Evolutionary conservation across 1,284 basidiomycete genomes (phyloP).

Genomic region (Naganishia cerealis): DNA sequence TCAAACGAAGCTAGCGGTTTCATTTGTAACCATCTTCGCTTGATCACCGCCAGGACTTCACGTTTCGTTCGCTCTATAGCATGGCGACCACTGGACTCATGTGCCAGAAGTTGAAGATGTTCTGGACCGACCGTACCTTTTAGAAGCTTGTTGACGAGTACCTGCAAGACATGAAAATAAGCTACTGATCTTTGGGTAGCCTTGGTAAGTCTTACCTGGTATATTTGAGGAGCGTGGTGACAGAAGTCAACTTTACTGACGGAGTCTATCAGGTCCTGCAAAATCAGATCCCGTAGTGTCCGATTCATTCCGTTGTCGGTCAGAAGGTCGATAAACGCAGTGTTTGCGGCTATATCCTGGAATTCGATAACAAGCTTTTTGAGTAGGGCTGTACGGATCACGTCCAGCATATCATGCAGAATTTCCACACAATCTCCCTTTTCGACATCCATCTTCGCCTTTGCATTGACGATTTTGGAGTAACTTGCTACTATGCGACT

Average conservation of each 20-base stretch:
- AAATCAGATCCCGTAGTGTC: constrained; percentile 69
- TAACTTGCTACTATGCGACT: constrained; percentile 58
- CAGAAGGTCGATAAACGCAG: constrained; percentile 72
- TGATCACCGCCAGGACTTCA: constrained; percentile 61
- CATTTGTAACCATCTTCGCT: constrained; percentile 68
- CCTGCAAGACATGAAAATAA: constrained; percentile 54
- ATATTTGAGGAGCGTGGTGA: constrained; percentile 65
- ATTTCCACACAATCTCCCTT: constrained; percentile 66
- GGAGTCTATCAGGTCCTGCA: constrained; percentile 64
- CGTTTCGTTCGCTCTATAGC: constrained; percentile 71
- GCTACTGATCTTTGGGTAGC: neutral
- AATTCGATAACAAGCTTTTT: constrained; percentile 63
- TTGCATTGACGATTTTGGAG: constrained; percentile 59
- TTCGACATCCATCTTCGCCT: constrained; percentile 61
- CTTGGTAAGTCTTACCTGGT: constrained; percentile 62
- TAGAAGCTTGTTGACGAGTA: constrained; percentile 70
- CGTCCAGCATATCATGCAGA: constrained; percentile 65
- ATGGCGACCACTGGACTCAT: constrained; percentile 64
- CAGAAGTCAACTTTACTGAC: constrained; percentile 58
- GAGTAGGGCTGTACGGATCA: constrained; percentile 64
- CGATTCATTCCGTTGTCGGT: constrained; percentile 67
- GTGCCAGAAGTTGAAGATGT: constrained; percentile 63
- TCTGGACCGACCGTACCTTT: constrained; percentile 67
- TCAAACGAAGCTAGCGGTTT: constrained; percentile 78
- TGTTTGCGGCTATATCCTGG: constrained; percentile 65